These are phyloP conservation scores for Teratosphaeria pseudoeucalypti DNA, from an alignment of 2,329 filamentous ascomycete genomes.

Conservation along the genomic window DNA sequence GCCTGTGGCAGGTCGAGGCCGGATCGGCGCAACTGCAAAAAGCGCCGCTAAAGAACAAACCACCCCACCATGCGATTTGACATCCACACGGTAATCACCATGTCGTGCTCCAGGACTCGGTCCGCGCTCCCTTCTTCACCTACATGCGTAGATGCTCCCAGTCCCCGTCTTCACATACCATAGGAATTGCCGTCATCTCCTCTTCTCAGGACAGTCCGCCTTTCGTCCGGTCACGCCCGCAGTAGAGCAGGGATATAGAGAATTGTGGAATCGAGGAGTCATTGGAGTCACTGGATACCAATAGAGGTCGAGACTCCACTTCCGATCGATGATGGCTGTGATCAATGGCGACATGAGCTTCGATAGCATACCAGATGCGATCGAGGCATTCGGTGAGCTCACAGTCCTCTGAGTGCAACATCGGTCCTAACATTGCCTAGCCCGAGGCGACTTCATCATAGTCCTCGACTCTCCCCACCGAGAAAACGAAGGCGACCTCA, in stretches of 20 bases:
- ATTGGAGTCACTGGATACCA: not conserved
- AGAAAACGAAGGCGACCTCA: slow-evolving; percentile 97
- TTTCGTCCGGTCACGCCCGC: not conserved
- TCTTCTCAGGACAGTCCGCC: not conserved
- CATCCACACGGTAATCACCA: not conserved
- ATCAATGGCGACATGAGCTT: slow-evolving; percentile 26
- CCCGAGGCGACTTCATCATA: slow-evolving; percentile 74
- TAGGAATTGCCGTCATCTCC: not conserved
- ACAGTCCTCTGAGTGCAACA: not conserved
- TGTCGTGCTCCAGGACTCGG: not conserved
- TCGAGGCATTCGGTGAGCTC: slow-evolving; percentile 33
- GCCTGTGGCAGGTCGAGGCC: not conserved
- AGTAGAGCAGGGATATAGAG: not conserved
- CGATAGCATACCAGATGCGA: slow-evolving; percentile 37
- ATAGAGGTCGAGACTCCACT: not conserved
- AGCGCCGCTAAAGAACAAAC: not conserved
- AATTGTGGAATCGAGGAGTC: not conserved
- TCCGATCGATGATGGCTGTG: slow-evolving; percentile 11
- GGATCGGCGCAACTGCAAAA: not conserved
- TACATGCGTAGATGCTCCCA: not conserved
- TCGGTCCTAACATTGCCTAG: slow-evolving; percentile 7
- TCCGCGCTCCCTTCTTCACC: not conserved
- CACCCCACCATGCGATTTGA: not conserved
- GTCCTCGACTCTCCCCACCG: slow-evolving; percentile 86
- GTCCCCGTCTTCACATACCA: not conserved